Conservation (phyloP, 2,329 filamentous ascomycete species). For the Stemphylium lycopersici region DNA sequence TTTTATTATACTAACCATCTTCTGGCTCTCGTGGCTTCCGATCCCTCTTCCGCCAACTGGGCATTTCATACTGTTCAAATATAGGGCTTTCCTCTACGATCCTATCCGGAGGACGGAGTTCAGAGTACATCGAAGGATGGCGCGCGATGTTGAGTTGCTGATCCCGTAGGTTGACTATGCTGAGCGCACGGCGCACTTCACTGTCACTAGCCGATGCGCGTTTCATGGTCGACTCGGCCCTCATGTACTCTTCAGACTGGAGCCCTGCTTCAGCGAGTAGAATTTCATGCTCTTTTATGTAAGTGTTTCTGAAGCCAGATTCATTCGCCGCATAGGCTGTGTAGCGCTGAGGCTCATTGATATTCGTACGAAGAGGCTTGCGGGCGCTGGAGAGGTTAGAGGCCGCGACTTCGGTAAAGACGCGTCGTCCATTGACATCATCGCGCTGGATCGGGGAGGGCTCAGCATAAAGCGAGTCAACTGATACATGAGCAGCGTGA, state of each 20-base stretch:
- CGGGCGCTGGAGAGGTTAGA: neutral
- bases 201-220: slow-evolving; percentile 1
- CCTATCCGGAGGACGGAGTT: neutral
- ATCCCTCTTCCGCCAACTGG: slow-evolving; percentile 2
- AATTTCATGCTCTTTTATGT: neutral
- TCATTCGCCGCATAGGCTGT: neutral
- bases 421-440: neutral
- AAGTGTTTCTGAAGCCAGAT: no score
- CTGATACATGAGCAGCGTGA: neutral
- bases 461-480: neutral
- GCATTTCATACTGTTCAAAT: neutral
- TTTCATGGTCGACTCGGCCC: slow-evolving; percentile 1
- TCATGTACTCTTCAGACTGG: slow-evolving; percentile 3
- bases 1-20: neutral
- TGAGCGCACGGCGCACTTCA: neutral
- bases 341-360: neutral
- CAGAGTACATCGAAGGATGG: neutral
- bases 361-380: neutral
- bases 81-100: neutral
- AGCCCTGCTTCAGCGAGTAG: neutral
- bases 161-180: slow-evolving; percentile 4
- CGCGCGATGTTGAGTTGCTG: slow-evolving; percentile 1
- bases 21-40: neutral
- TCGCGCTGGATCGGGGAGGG: neutral
- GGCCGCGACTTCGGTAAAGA: slow-evolving; percentile 4